These are phyloP conservation scores for Globisporangium canariense DNA, from an alignment of 352 stramenopile genomes.

Conservation along the genomic window DNA sequence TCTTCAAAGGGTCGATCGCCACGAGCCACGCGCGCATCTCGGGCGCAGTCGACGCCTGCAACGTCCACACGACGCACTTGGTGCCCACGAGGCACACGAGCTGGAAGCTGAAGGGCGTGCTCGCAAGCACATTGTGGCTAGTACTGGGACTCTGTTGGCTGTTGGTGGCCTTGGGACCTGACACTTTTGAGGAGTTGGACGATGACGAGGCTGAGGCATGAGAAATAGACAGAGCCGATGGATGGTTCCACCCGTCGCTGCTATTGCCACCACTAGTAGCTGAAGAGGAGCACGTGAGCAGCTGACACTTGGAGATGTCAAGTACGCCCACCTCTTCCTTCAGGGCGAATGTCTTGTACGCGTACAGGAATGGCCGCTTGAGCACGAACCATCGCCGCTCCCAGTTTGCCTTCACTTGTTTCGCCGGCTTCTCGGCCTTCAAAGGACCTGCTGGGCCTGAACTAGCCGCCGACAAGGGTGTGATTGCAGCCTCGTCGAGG, in stretches of 20 bases:
- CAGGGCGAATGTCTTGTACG: constrained; percentile 62
- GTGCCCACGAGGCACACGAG: constrained; percentile 42
- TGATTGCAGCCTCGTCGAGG: constrained; percentile 44
- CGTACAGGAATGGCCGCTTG: constrained; percentile 74
- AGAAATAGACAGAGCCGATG: constrained; percentile 5
- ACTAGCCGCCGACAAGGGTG: too few species aligned
- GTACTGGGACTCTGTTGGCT: neutral
- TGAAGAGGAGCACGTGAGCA: constrained; percentile 34
- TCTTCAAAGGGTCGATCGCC: constrained; percentile 68
- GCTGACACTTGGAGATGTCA: constrained; percentile 63
- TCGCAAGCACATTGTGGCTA: constrained; percentile 3
- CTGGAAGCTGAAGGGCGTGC: constrained; percentile 68
- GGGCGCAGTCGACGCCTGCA: constrained; percentile 61
- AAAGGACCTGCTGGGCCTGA: neutral
- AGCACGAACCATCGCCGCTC: constrained; percentile 81
- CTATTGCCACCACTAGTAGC: neutral
- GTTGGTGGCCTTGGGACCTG: neutral
- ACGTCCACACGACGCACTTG: constrained; percentile 69
- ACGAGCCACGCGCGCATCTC: constrained; percentile 74
- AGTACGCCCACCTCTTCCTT: constrained; percentile 69
- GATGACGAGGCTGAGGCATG: constrained; percentile 6
- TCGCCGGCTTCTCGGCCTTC: neutral
- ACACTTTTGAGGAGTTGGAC: neutral
- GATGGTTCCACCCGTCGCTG: neutral
- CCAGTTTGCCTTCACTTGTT: constrained; percentile 27